These are phyloP conservation scores for Calonectria naviculata DNA, from an alignment of 2,329 filamentous ascomycete species.

Conservation along the genomic window DNA sequence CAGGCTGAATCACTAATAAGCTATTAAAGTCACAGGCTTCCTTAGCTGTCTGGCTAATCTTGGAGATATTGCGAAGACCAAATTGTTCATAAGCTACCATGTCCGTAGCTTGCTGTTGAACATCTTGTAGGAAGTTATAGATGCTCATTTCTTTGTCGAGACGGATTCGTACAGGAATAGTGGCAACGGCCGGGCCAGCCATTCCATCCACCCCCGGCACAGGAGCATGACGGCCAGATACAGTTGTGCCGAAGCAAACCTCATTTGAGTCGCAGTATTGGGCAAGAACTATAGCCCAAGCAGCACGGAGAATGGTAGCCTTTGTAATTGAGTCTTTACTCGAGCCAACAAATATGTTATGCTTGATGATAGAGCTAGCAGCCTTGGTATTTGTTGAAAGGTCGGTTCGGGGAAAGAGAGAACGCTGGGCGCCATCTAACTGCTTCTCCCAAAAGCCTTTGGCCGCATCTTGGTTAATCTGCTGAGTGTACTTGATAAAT, in stretches of 20 bases:
- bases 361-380: constrained; percentile 53
- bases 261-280: constrained; percentile 56
- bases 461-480: not conserved
- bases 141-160: constrained; percentile 43
- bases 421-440: constrained; percentile 41
- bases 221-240: constrained; percentile 50
- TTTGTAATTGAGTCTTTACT: constrained; percentile 9
- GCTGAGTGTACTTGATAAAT: not conserved
- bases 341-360: not conserved
- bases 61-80: constrained; percentile 32
- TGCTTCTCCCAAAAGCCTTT: not conserved
- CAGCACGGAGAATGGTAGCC: constrained; percentile 47
- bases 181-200: constrained; percentile 45
- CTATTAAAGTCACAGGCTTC: constrained; percentile 19
- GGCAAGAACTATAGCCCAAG: constrained; percentile 62
- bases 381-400: constrained; percentile 51
- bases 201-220: constrained; percentile 34
- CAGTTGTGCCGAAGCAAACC: constrained; percentile 54
- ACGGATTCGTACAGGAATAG: constrained; percentile 36
- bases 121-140: constrained; percentile 52
- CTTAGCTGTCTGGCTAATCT: not conserved
- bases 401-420: constrained; percentile 53
- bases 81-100: constrained; percentile 31
- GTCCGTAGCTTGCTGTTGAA: constrained; percentile 23
- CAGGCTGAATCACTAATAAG: constrained; percentile 14